Conservation (phyloP, 176 grass and related monocot genomes). For the Raddia distichophylla region DNA sequence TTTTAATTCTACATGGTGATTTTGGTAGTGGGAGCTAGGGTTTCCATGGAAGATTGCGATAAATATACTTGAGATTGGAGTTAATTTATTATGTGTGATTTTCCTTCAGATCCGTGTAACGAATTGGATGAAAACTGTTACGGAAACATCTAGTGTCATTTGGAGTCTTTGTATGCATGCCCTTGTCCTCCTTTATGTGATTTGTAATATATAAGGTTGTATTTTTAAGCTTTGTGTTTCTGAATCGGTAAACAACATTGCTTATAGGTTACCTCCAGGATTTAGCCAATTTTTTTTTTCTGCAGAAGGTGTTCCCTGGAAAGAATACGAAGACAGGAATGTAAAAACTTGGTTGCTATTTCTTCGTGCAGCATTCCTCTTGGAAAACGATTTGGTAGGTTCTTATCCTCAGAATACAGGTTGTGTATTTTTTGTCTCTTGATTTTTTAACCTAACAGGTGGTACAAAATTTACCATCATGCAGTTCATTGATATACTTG, state of each 20-base stretch:
- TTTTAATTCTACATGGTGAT: slow-evolving; percentile 20
- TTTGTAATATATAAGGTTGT: slow-evolving; percentile 23
- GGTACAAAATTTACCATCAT: slow-evolving; percentile 28
- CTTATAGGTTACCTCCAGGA: slow-evolving; percentile 26
- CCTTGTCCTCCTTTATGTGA: background rate
- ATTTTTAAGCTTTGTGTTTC: background rate
- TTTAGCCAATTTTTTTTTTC: background rate
- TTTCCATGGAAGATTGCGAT: background rate
- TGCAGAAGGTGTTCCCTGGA: background rate
- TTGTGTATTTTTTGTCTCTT: slow-evolving; percentile 19
- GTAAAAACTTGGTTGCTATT: slow-evolving; percentile 17
- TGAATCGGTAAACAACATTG: slow-evolving; percentile 31
- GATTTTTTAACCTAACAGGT: slow-evolving; percentile 28
- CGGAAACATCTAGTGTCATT: background rate
- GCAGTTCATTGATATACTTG: slow-evolving; percentile 21
- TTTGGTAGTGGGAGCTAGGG: background rate
- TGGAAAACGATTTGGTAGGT: slow-evolving; percentile 30
- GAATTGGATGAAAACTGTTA: background rate
- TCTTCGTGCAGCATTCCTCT: background rate
- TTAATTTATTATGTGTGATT: slow-evolving; percentile 5
- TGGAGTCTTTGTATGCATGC: slow-evolving; percentile 19
- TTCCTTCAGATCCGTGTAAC: slow-evolving; percentile 19
- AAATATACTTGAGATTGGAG: slow-evolving; percentile 4
- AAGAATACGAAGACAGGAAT: slow-evolving; percentile 22
- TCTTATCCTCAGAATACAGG: slow-evolving; percentile 6